Conservation (phyloP, 805 yeast species). For the Yamadazyma insecticola region DNA sequence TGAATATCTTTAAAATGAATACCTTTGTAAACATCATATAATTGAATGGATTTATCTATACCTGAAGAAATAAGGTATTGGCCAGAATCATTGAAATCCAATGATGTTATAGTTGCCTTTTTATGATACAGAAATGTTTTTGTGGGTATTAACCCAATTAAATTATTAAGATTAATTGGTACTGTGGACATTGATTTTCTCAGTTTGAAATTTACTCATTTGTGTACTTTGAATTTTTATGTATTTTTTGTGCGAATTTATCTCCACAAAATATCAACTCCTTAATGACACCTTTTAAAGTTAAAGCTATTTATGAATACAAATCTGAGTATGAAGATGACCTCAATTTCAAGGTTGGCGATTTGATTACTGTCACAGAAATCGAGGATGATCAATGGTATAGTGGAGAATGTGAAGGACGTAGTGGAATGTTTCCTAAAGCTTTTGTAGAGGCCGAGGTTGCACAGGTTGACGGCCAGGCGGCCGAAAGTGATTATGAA, state of each 20-base stretch:
- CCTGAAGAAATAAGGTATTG: conserved; percentile 72
- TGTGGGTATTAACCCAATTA: conserved; percentile 30
- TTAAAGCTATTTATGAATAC: conserved; percentile 65
- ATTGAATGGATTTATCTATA: conserved; percentile 74
- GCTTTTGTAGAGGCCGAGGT: conserved; percentile 58
- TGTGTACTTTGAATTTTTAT: neutral
- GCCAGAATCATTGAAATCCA: conserved; percentile 83
- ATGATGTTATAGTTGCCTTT: conserved; percentile 56
- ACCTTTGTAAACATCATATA: conserved; percentile 74
- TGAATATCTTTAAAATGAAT: conserved; percentile 61
- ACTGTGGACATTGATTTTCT: no score
- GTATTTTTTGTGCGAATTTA: neutral
- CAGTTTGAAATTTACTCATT: neutral
- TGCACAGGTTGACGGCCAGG: no score
- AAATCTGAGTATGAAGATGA: conserved; percentile 70
- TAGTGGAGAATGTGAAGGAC: conserved; percentile 62
- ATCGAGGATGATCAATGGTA: conserved; percentile 94
- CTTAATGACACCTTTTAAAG: conserved; percentile 51
- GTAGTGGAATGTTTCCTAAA: conserved; percentile 81
- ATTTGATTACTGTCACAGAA: conserved; percentile 66
- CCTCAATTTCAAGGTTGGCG: conserved; percentile 63
- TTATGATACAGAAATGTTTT: conserved; percentile 51
- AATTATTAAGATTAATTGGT: neutral
- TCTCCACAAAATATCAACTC: neutral
- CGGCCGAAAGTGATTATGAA: conserved; percentile 1